Evolutionary conservation across 345 rosid genomes (phyloP), one percentile per base, ranked within the genome.

Genomic region (Populus tremula): DNA sequence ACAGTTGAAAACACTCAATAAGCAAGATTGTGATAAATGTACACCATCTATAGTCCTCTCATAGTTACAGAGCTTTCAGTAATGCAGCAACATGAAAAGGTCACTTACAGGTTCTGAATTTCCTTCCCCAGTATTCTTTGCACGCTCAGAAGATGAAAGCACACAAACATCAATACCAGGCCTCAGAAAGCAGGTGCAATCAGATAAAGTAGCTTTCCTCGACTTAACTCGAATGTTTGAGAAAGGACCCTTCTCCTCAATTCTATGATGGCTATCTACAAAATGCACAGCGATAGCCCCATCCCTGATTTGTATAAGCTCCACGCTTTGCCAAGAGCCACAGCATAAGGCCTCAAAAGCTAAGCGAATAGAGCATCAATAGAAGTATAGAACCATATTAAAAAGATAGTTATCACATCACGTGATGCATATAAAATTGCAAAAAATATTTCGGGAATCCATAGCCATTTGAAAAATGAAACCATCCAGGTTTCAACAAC

Each of bases 121-220:
- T 66, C 80, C 86, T 45, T 81, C 90, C 59, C 84, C 83, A 8
- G 78, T 49, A 77, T 16, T 63, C 36, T 66, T 85, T 21, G 63
- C 38, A 61, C 53, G 63, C 68, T 76, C 71, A 8, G 85, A 21
- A 17, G 69, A 18, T 76, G 85, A 81, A 67, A 90, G 88, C 69
- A 91, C 87, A 21, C 97, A 91, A 76, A 95, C 81, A 81, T 95
- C 99, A 67, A 93, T 38, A 27, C 97, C 88, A 20, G 92, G 90
- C 83, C 99, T 92, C 80, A 95, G 67, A 78, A 89, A 87, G 81
- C 92, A 89, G 39, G 85, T 87, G 82, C 98, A 95, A 73, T 95
- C 97, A 11, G 84, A 71, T 54, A 78, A 38, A 59, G 81, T 87
- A 5, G 99, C 92, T 72, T 54, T 84, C 83, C 97, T 87, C 20